Evolutionary conservation across 129 eudicot genomes (phyloP).

Genomic region (Tagetes patula): DNA sequence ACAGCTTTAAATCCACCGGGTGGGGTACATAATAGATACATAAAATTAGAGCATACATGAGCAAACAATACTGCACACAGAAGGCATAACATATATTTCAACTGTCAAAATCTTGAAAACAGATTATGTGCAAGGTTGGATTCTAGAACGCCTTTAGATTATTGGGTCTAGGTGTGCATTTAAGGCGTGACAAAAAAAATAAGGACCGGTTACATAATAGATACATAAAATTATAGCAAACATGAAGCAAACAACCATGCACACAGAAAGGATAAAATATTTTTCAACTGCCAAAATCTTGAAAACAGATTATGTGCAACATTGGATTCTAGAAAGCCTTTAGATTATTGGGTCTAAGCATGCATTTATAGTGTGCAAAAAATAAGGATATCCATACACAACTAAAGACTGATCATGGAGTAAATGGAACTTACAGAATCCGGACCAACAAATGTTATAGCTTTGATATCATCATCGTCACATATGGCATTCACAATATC

Average conservation of each 20-base stretch:
- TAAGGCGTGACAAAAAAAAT: slow-evolving; percentile 4
- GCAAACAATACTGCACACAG: neutral
- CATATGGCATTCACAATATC: slow-evolving; percentile 87
- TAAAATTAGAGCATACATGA: neutral
- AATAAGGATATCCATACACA: slow-evolving; percentile 12
- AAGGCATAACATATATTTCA: neutral
- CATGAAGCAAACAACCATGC: neutral
- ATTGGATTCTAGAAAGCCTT: neutral
- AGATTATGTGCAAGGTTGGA: neutral
- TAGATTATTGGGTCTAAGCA: neutral
- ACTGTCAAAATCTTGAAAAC: neutral
- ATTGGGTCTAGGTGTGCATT: neutral
- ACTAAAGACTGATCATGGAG: slow-evolving; percentile 20
- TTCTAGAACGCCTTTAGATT: slow-evolving; percentile 9
- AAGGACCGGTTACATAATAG: neutral
- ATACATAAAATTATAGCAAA: neutral
- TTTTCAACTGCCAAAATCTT: neutral
- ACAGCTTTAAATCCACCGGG: too few species aligned
- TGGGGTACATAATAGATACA: neutral
- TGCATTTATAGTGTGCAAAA: neutral
- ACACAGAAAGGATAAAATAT: neutral
- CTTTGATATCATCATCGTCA: slow-evolving; percentile 88
- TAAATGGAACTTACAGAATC: slow-evolving; percentile 62
- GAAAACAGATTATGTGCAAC: neutral
- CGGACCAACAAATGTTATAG: slow-evolving; percentile 91